Base-by-base conservation (phyloP, 306 rosid species). In the Vigna nakashimae region DNA sequence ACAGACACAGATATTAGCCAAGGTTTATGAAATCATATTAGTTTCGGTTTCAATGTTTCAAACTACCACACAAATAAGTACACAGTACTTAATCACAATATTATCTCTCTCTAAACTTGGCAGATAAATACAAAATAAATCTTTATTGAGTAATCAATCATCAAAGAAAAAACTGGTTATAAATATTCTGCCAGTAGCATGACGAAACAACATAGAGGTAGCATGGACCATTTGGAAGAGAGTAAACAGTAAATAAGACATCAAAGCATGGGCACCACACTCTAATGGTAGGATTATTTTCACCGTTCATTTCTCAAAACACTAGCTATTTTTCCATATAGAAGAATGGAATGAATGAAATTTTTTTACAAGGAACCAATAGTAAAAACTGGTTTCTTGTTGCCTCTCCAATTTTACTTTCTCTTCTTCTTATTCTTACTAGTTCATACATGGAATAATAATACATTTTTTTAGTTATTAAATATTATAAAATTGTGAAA, bases 231-330 rank as follows among this genome's bases (percentile, higher is more conserved):
- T 1, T 58, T 57, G 43, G 10, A 40, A 40, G 45, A 8, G 18
- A 58, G 51, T 28, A 43, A 80, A 73, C 73, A n/a, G 34, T 68
- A 40, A 8, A 32, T 15, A 48, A 32, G 16, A 73, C 52, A 55
- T 4, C 4, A n/a, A 34, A 66, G 84, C 70, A 80, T 80, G 84
- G 79, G 70, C 84, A 66, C 28, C 24, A 4, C 18, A 7, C 38
- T 51, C 67, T 26, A 40, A 40, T 49, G 42, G 7, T 10, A 50
- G 70, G 60, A 67, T 36, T 20, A 4, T 36, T 79, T 48, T 60
- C 59, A 10, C 48, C n/a, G 1, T 72, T 52, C 55, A 64, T 42
- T 42, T 5, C 32, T 34, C 38, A 57, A 36, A 45, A 57, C 48
- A 4, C 43, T 60, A 38, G 51, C 58, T 63, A 62, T 52, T 51